Conservation (phyloP, 257 asterid genomes). For the Nicotiana noctiflora region DNA sequence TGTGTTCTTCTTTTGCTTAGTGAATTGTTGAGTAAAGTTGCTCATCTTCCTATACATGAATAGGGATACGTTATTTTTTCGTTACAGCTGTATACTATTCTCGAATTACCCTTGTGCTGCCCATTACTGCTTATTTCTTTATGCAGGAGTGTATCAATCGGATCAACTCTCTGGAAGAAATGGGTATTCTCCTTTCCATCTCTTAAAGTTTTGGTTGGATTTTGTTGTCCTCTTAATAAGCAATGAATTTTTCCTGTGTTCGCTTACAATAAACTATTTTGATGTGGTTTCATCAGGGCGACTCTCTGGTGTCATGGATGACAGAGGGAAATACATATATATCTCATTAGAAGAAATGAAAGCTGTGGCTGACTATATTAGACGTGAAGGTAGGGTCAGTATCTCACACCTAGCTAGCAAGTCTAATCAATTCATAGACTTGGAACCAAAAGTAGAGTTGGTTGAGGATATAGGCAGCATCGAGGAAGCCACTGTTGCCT, state of each 20-base stretch:
- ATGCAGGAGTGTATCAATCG: slow-evolving; percentile 95
- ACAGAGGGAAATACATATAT: slow-evolving; percentile 92
- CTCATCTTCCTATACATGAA: neutral
- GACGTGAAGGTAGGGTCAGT: slow-evolving; percentile 88
- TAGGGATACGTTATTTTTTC: neutral
- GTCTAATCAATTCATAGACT: slow-evolving; percentile 91
- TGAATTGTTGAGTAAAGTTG: neutral
- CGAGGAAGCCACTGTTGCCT: slow-evolving; percentile 56
- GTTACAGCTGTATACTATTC: neutral
- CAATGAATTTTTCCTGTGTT: neutral
- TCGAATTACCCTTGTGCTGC: neutral
- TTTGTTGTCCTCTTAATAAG: neutral
- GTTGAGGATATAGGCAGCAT: slow-evolving; percentile 47
- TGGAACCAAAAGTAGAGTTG: slow-evolving; percentile 67
- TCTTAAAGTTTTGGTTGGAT: neutral
- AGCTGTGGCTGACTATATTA: slow-evolving; percentile 94
- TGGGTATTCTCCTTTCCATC: slow-evolving; percentile 46
- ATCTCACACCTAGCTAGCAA: slow-evolving; percentile 93
- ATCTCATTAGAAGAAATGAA: slow-evolving; percentile 88
- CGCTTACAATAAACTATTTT: neutral
- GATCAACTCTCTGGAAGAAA: slow-evolving; percentile 63
- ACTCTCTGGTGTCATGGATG: slow-evolving; percentile 97
- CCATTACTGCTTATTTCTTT: neutral
- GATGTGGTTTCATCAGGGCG: slow-evolving; percentile 45
- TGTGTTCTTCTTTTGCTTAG: neutral